Evolutionary conservation across 345 rosid genomes (phyloP), one percentile per base, ranked within the genome.

Genomic region (Eucalyptus globulus): DNA sequence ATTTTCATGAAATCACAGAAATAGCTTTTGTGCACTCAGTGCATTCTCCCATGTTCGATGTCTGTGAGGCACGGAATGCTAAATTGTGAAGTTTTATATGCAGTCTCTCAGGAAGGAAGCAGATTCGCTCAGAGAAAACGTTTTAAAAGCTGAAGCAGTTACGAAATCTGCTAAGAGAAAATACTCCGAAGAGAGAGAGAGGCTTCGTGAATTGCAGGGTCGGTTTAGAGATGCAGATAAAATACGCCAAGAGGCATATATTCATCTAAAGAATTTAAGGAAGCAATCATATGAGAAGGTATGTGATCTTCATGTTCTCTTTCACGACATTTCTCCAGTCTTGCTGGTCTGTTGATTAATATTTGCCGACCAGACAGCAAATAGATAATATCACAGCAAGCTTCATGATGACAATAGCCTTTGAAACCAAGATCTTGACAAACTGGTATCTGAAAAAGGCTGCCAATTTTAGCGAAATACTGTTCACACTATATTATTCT

Each of bases 81-180:
- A 49, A 80, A 88, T 50, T 21, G 47, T 29, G 87, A 58, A n/a
- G n/a, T 44, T 53, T 47, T 34, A 37, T 88, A 37, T 86, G 89
- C 94, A 97, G 99, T 89, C 89, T 80, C 87, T 97, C 91, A 94
- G 93, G 91, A 96, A 95, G 93, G 99, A 97, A 93, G 93, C 91
- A 27, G 98, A 95, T 53, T 88, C 69, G 87, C 94, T 96, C 56
- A 95, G 94, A 93, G 94, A 87, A 86, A 93, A 92, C 86, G 88
- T 93, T 89, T 72, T 89, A 49, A 96, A 94, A 91, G 95, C 93
- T 56, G 97, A 96, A 91, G 95, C 90, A 80, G 91, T 92, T 76
- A 90, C 95, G 45, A 93, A 92, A 92, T 95, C 91, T 91, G 97
- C 95, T 86, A 93, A 88, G 91, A 93, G 92, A 89, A 93, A 91